phyloP scores from a whole-genome alignment of 345 rosid species.

The Moringa oleifera region DNA sequence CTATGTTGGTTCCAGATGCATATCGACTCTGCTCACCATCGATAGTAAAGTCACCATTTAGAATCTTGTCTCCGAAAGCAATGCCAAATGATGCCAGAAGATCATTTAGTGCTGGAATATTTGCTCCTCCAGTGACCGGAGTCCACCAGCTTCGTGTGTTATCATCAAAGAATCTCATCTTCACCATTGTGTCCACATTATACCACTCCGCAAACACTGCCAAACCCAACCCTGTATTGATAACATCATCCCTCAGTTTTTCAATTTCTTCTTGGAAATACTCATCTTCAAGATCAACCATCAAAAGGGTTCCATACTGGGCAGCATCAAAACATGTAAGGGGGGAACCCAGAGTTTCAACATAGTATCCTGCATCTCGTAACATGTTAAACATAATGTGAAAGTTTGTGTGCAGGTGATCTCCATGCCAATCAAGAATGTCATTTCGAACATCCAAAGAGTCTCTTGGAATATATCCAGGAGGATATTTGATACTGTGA shows the following conservation, averaged over 20 bases:
- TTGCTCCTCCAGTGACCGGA: conserved; percentile 97
- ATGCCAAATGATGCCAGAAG: conserved; percentile 96
- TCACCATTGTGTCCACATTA: conserved; percentile 94
- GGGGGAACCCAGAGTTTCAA: conserved; percentile 97
- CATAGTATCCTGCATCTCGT: conserved; percentile 85
- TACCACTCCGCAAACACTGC: conserved; percentile 97
- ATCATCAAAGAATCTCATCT: conserved; percentile 98
- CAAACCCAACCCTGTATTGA: conserved; percentile 75
- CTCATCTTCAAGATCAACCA: conserved; percentile 97
- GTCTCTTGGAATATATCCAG: conserved; percentile 98
- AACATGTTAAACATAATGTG: conserved; percentile 93
- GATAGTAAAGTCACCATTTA: conserved; percentile 88
- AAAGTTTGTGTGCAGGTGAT: conserved; percentile 96
- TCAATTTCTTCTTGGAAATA: conserved; percentile 90
- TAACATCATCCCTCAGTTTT: conserved; percentile 75
- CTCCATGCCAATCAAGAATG: conserved; percentile 99
- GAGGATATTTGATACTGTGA: conserved; percentile 96
- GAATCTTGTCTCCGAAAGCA: conserved; percentile 92
- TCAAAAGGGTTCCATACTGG: conserved; percentile 88
- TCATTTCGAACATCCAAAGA: conserved; percentile 97
- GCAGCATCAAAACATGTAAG: conserved; percentile 91
- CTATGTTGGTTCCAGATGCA: conserved; percentile 96
- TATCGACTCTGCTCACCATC: conserved; percentile 96
- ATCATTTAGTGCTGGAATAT: conserved; percentile 87
- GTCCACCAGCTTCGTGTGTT: conserved; percentile 99